Evolutionary conservation across 495 filamentous ascomycete species (phyloP), one percentile per base, ranked within the genome.

Genomic region (Lindgomyces ingoldianus): DNA sequence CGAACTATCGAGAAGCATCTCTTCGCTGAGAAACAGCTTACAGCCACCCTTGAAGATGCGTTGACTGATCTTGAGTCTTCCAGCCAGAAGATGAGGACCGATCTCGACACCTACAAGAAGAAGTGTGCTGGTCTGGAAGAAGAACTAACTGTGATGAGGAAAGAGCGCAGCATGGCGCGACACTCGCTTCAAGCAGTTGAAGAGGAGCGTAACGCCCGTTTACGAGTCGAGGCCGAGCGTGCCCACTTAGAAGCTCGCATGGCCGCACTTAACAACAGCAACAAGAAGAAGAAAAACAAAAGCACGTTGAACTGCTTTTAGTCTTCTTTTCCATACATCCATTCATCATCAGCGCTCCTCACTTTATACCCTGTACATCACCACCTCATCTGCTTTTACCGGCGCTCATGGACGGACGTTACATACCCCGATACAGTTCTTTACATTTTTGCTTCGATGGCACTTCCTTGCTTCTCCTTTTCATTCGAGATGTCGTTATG

Each of bases 241-340:
- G 89, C 86, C 18, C 88, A 95, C 70, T 82, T 98, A 3, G 94
- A 98, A 76, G 91, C 95, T 79, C 83, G 92, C 12, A 97, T 98
- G 93, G 66, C 62, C 49, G 69, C 68, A 50, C 67, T 78, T 26
- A 74, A 72, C 59, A 87, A 89, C 61, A 88, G 85, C 72, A 89
- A 86, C 73, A 85, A 84, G 75, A 92, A 92, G 79, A 96, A 93
- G 81, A 96, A 96, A 86, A 91, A 91, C 81, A 94, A 94, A 85
- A 89, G 91, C 72, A 90, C 88, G 29, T 85, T 98, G 70, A 97
- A 96, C 79, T 98, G 94, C 81, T 98, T 98, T 78, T 98, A 89
- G 57, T 27, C 19, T 22, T 39, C 33, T 52, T 30, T 0, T 3
- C 8, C 30, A 39, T 24, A 27, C 27, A 6, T 14, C 54, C 39